phyloP scores from a whole-genome alignment of 306 rosid species.

The Corylus avellana region DNA sequence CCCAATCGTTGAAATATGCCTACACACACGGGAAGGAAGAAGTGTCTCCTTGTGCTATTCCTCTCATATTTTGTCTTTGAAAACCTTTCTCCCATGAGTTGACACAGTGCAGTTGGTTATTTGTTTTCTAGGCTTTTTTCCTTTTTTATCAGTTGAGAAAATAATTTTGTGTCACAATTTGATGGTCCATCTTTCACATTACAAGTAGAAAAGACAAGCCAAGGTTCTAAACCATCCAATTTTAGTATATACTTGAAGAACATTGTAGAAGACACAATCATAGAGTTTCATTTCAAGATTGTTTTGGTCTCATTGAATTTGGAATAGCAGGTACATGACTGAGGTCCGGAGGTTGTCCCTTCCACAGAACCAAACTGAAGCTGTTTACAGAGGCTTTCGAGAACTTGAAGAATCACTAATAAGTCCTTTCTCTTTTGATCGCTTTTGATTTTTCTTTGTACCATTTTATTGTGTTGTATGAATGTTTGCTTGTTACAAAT shows the following conservation, averaged over 20 bases:
- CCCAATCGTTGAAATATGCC: background rate
- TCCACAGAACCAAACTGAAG: conserved; percentile 81
- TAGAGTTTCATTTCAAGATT: conserved; percentile 11
- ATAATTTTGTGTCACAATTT: background rate
- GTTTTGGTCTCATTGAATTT: conserved; percentile 27
- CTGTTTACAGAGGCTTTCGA: conserved; percentile 72
- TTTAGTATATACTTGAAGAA: background rate
- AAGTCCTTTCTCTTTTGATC: conserved; percentile 67
- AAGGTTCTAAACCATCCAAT: background rate
- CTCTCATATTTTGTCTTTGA: background rate
- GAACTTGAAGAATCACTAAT: conserved; percentile 92
- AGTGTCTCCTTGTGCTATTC: background rate
- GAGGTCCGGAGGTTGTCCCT: conserved; percentile 89
- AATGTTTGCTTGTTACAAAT: conserved; percentile 31
- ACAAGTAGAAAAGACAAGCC: background rate
- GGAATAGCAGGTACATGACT: conserved; percentile 74
- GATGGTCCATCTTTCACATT: background rate
- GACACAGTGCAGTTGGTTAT: background rate
- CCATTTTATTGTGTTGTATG: conserved; percentile 42
- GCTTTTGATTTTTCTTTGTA: conserved; percentile 52
- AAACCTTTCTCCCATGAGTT: background rate
- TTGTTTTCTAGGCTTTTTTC: background rate
- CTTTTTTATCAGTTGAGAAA: background rate
- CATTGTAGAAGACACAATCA: background rate
- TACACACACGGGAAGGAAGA: background rate